Conservation (phyloP, 1,284 basidiomycete genomes). For the Entoloma clypeatum region DNA sequence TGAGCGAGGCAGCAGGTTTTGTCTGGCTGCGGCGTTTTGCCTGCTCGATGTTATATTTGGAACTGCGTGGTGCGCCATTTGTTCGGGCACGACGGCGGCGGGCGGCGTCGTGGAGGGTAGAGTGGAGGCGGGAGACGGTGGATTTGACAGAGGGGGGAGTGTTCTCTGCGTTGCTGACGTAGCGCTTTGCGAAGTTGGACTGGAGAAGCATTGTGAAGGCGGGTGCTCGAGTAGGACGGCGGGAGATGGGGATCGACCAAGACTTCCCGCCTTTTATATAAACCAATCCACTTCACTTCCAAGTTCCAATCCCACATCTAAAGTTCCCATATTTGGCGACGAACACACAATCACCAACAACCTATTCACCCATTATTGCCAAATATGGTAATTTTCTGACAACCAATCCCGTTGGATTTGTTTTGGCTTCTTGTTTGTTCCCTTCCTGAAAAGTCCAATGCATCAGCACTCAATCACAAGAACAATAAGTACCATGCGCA, state of each 20-base stretch:
- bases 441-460: too few relatives aligned
- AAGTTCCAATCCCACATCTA: slow-evolving; percentile 8
- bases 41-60: slow-evolving; percentile 26
- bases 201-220: slow-evolving; percentile 24
- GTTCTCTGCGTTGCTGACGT: slow-evolving; percentile 26
- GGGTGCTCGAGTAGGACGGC: not conserved
- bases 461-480: too few relatives aligned
- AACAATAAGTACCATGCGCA: too few relatives aligned
- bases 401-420: too few relatives aligned
- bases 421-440: too few relatives aligned
- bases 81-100: slow-evolving; percentile 27
- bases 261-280: not conserved
- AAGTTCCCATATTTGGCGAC: not conserved
- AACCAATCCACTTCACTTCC: not conserved
- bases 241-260: not conserved
- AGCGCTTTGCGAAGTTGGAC: slow-evolving; percentile 22
- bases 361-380: not conserved
- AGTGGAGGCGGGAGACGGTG: slow-evolving; percentile 22
- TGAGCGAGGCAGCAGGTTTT: slow-evolving; percentile 18
- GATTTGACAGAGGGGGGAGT: slow-evolving; percentile 25
- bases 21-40: slow-evolving; percentile 25
- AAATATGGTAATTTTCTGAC: not conserved
- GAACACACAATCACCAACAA: not conserved
- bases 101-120: slow-evolving; percentile 18
- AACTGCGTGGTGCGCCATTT: slow-evolving; percentile 18